phyloP scores from a whole-genome alignment of 2,329 filamentous ascomycete genomes.

The Verticillium nubilum region DNA sequence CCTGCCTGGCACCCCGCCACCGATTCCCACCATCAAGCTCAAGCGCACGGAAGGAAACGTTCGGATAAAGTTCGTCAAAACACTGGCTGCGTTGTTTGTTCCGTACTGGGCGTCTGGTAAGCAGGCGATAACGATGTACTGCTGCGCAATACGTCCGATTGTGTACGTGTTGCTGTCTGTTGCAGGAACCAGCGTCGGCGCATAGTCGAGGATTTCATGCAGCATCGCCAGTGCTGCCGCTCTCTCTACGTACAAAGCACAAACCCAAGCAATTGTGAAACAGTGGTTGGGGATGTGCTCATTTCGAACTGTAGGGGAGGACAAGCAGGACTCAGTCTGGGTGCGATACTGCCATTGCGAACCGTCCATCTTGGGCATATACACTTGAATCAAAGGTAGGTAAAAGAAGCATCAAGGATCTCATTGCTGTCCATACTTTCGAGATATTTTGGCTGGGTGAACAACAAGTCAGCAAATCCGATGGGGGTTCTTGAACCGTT shows the following conservation, averaged over 20 bases:
- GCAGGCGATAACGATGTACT: constrained; percentile 21
- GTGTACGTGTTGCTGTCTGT: constrained; percentile 17
- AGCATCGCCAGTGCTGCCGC: constrained; percentile 10
- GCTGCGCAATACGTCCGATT: constrained; percentile 11
- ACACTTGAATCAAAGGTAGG: too few relatives aligned
- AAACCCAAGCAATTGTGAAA: constrained; percentile 12
- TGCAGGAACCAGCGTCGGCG: background rate
- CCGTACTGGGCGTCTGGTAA: constrained; percentile 16
- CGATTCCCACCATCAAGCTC: constrained; percentile 18
- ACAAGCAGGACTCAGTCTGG: background rate
- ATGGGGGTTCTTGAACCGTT: too few relatives aligned
- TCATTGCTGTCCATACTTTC: too few relatives aligned
- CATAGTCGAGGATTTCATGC: background rate
- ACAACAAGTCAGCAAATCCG: too few relatives aligned
- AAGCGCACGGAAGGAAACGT: constrained; percentile 6
- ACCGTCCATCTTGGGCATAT: too few relatives aligned
- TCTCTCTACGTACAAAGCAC: constrained; percentile 9
- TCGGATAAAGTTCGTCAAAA: constrained; percentile 8
- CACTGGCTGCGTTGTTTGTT: constrained; percentile 14
- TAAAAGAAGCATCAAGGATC: too few relatives aligned
- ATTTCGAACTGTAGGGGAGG: background rate
- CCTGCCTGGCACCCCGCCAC: constrained; percentile 12
- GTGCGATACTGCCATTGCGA: too few relatives aligned
- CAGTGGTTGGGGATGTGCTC: background rate
- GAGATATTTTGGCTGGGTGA: too few relatives aligned